These are phyloP conservation scores for Verruconis gallopava DNA, from an alignment of 2,329 filamentous ascomycete species.

Conservation along the genomic window DNA sequence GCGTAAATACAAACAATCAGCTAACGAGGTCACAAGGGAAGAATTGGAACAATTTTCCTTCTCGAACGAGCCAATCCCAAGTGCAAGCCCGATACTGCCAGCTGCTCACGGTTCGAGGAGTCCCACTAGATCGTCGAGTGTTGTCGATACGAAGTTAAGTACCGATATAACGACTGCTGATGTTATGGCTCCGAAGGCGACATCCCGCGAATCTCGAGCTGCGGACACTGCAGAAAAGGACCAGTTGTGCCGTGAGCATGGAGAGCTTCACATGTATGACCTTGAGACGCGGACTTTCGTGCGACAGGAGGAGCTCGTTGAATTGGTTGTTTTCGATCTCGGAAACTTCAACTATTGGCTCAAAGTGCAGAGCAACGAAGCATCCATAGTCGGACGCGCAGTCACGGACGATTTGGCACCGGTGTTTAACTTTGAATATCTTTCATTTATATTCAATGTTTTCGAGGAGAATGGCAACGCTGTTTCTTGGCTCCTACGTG, in stretches of 20 bases:
- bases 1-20: conserved; percentile 73
- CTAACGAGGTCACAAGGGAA: conserved; percentile 65
- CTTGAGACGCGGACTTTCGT: conserved; percentile 78
- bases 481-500: conserved; percentile 89
- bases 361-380: conserved; percentile 62
- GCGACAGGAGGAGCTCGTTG: conserved; percentile 60
- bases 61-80: conserved; percentile 46
- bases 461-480: conserved; percentile 79
- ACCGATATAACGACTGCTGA: conserved; percentile 11
- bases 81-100: conserved; percentile 40
- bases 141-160: conserved; percentile 20
- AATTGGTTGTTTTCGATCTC: conserved; percentile 70
- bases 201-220: conserved; percentile 34
- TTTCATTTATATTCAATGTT: conserved; percentile 99
- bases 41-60: conserved; percentile 80
- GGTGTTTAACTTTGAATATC: conserved; percentile 96
- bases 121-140: conserved; percentile 21
- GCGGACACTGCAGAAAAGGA: conserved; percentile 56
- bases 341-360: conserved; percentile 95
- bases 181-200: conserved; percentile 38
- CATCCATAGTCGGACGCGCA: conserved; percentile 75
- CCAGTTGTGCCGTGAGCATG: conserved; percentile 59
- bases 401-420: conserved; percentile 89
- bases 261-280: conserved; percentile 88
- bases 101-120: conserved; percentile 31